Evolutionary conservation across 2,329 filamentous ascomycete species (phyloP).

Genomic region (Phoma sp.): DNA sequence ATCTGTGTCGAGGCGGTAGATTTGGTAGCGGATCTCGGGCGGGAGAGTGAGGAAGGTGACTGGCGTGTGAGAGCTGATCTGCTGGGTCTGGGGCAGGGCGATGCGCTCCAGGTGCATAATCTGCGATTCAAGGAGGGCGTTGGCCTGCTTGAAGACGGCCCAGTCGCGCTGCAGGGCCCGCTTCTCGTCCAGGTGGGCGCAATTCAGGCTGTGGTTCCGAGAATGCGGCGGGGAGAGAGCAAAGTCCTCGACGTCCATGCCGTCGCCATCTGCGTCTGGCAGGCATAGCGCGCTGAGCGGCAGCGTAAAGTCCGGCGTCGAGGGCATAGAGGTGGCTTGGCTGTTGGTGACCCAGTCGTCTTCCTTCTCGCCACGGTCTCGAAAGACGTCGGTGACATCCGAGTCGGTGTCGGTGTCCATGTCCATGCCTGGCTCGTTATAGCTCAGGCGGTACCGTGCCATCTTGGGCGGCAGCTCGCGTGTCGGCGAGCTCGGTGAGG

Average conservation of each 20-base stretch:
- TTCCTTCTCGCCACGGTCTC: conserved; percentile 24
- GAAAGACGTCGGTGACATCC: conserved; percentile 26
- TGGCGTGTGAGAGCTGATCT: conserved; percentile 11
- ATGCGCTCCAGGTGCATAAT: conserved; percentile 18
- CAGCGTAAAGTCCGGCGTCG: conserved; percentile 29
- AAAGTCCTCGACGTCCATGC: conserved; percentile 34
- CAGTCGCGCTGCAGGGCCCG: conserved; percentile 27
- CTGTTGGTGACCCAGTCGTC: conserved; percentile 24
- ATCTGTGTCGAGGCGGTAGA: conserved; percentile 47
- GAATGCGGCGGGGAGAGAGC: conserved; percentile 36
- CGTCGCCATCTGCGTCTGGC: conserved; percentile 37
- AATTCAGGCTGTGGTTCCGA: conserved; percentile 31
- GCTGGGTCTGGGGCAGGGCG: conserved; percentile 1
- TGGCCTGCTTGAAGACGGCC: conserved; percentile 25
- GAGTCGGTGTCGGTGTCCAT: conserved; percentile 32
- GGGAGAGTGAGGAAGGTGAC: conserved; percentile 45
- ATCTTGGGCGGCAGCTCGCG: conserved; percentile 46
- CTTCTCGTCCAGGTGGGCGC: conserved; percentile 20
- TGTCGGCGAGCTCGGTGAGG: conserved; percentile 44
- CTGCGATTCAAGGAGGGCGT: conserved; percentile 18
- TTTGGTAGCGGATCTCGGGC: conserved; percentile 46
- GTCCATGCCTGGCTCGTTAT: conserved; percentile 24
- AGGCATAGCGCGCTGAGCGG: conserved; percentile 23
- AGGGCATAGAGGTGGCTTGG: conserved; percentile 29
- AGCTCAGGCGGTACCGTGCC: conserved; percentile 33